Conservation (phyloP, 257 asterid genomes). For the Mentha longifolia region DNA sequence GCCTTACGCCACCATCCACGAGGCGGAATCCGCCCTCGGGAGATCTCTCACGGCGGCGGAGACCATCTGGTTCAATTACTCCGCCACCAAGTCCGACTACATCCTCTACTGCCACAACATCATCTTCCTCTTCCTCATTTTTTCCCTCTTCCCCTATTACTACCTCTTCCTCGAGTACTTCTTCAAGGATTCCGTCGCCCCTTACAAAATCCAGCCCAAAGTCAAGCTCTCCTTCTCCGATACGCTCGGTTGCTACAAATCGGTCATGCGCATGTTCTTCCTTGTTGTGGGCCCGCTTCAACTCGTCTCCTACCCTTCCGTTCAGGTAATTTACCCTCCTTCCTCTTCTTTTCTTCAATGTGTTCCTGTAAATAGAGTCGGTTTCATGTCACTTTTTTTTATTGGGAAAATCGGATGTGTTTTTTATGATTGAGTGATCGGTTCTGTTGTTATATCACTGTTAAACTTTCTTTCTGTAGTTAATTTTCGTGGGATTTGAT, state of each 20-base stretch:
- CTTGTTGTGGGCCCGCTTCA: constrained; percentile 93
- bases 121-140: constrained; percentile 75
- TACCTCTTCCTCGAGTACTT: constrained; percentile 65
- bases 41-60: constrained; percentile 74
- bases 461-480: background rate
- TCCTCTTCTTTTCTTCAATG: background rate
- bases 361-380: background rate
- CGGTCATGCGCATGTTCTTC: constrained; percentile 89
- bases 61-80: constrained; percentile 80
- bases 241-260: constrained; percentile 65
- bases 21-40: constrained; percentile 79
- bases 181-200: constrained; percentile 40
- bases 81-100: constrained; percentile 90
- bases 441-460: background rate
- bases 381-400: background rate
- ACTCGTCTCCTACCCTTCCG: constrained; percentile 79
- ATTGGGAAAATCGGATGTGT: too few relatives aligned
- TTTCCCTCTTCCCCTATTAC: constrained; percentile 77
- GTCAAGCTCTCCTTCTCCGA: constrained; percentile 69
- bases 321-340: constrained; percentile 53
- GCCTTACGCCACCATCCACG: constrained; percentile 76
- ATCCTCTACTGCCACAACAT: constrained; percentile 86
- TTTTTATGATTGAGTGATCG: constrained; percentile 2
- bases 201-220: constrained; percentile 84
- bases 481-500: constrained; percentile 12